These are phyloP conservation scores for Osmanthus fragrans DNA, from an alignment of 257 asterid genomes.

Conservation along the genomic window DNA sequence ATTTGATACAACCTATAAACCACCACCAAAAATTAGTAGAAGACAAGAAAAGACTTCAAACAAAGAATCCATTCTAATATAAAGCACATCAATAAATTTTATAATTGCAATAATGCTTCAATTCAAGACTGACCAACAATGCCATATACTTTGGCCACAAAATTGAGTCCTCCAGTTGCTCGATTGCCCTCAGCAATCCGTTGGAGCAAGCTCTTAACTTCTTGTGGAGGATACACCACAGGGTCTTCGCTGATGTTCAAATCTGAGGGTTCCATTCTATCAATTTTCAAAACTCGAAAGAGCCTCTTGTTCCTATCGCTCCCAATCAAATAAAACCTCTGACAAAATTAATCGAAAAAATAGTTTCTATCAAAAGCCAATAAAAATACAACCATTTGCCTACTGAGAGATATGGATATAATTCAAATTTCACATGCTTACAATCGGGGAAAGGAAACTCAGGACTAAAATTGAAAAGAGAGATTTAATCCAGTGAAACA, in stretches of 20 bases:
- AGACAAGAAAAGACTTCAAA: slow-evolving; percentile 8
- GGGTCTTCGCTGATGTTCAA: slow-evolving; percentile 96
- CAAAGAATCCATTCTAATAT: slow-evolving; percentile 1
- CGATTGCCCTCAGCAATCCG: slow-evolving; percentile 95
- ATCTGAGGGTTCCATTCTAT: slow-evolving; percentile 95
- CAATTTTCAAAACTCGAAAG: slow-evolving; percentile 88
- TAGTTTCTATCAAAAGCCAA: background rate
- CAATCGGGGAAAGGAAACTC: slow-evolving; percentile 4
- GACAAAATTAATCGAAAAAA: slow-evolving; percentile 22
- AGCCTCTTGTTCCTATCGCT: slow-evolving; percentile 85
- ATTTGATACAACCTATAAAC: slow-evolving; percentile 80
- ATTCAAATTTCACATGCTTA: slow-evolving; percentile 18
- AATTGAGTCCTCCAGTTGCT: slow-evolving; percentile 91
- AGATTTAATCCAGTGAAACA: background rate
- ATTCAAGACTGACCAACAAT: slow-evolving; percentile 73
- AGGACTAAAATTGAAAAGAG: slow-evolving; percentile 4
- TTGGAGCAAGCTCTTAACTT: slow-evolving; percentile 89
- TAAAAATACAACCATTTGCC: background rate
- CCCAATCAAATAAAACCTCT: slow-evolving; percentile 96
- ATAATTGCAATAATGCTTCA: slow-evolving; percentile 16
- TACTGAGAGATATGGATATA: background rate
- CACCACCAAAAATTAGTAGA: slow-evolving; percentile 12
- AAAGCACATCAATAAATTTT: slow-evolving; percentile 15
- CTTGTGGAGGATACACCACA: slow-evolving; percentile 88
- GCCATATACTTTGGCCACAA: slow-evolving; percentile 96